Percentiles rank a stretch among this genome's conserved stretches.
These are phyloP conservation scores for Aulographum hederae DNA, from an alignment of 2,329 filamentous ascomycete species.

Conservation along the genomic window DNA sequence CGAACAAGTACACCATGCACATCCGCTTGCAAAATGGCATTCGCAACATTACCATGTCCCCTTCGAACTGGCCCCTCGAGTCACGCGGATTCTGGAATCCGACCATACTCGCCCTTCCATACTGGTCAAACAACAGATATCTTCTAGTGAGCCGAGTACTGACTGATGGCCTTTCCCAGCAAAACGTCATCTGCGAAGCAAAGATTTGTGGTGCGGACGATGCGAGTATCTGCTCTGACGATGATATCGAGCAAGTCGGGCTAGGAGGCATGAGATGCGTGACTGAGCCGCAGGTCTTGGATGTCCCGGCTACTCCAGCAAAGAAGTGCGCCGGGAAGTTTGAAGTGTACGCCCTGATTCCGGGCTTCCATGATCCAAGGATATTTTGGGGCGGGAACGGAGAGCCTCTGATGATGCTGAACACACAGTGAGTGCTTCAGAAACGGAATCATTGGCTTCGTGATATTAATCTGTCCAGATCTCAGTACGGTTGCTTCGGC, in stretches of 20 bases:
- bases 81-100: constrained; percentile 19
- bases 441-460: too few relatives aligned
- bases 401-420: constrained; percentile 20
- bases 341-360: constrained; percentile 16
- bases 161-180: constrained; percentile 16
- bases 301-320: constrained; percentile 19
- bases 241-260: too few relatives aligned
- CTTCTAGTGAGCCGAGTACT: constrained; percentile 18
- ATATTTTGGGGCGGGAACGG: constrained; percentile 21
- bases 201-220: constrained; percentile 14
- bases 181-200: constrained; percentile 21
- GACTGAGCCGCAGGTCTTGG: neutral
- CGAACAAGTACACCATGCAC: neutral
- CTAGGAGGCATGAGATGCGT: neutral
- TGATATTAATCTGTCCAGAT: constrained; percentile 7
- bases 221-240: too few relatives aligned
- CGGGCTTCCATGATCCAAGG: constrained; percentile 23
- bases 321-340: constrained; percentile 16
- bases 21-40: neutral
- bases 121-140: constrained; percentile 19
- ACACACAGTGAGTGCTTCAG: constrained; percentile 13
- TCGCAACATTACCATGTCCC: neutral
- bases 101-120: constrained; percentile 19
- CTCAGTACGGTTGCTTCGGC: constrained; percentile 15
- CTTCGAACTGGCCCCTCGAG: constrained; percentile 5